Evolutionary conservation across 2,329 filamentous ascomycete genomes (phyloP).

Genomic region (Gremmenia infestans): DNA sequence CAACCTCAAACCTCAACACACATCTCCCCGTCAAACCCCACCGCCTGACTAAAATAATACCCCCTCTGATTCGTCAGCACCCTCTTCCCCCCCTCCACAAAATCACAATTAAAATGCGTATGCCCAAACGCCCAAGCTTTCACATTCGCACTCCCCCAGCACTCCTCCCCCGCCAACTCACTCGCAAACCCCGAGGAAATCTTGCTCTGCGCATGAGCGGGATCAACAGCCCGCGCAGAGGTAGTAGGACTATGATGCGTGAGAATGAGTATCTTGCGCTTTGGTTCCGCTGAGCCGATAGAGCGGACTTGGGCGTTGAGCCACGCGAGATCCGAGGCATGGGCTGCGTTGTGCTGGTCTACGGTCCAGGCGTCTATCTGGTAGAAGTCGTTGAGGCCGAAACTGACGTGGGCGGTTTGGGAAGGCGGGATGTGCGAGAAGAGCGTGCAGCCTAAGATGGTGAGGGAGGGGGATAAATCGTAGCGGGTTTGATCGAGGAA

Average conservation of each 20-base stretch:
- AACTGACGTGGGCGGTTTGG: constrained; percentile 24
- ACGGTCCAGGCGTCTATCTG: constrained; percentile 8
- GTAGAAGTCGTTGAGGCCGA: constrained; percentile 10
- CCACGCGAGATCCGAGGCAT: constrained; percentile 32
- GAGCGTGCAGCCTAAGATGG: constrained; percentile 43
- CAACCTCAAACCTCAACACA: constrained; percentile 1
- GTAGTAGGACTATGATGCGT: constrained; percentile 35
- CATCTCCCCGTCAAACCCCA: constrained; percentile 6
- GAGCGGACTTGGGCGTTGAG: constrained; percentile 34
- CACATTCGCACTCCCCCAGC: constrained; percentile 27
- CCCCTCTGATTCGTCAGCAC: constrained; percentile 42
- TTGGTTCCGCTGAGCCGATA: constrained; percentile 19
- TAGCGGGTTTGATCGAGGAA: constrained; percentile 37
- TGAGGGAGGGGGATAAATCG: constrained; percentile 33
- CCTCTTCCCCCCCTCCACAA: constrained; percentile 31
- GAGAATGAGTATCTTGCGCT: constrained; percentile 35
- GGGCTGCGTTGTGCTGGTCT: constrained; percentile 5
- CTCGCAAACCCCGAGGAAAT: constrained; percentile 46
- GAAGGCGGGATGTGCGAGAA: constrained; percentile 42
- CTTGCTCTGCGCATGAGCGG: constrained; percentile 15
- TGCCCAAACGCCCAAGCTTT: constrained; percentile 42
- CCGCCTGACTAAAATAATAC: constrained; percentile 21
- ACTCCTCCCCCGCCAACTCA: constrained; percentile 36
- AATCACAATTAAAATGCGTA: constrained; percentile 40
- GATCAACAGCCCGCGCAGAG: constrained; percentile 5